Evolutionary conservation across 495 filamentous ascomycete genomes (phyloP), one percentile per base, ranked within the genome.

Genomic region (Penicillium paradoxum): DNA sequence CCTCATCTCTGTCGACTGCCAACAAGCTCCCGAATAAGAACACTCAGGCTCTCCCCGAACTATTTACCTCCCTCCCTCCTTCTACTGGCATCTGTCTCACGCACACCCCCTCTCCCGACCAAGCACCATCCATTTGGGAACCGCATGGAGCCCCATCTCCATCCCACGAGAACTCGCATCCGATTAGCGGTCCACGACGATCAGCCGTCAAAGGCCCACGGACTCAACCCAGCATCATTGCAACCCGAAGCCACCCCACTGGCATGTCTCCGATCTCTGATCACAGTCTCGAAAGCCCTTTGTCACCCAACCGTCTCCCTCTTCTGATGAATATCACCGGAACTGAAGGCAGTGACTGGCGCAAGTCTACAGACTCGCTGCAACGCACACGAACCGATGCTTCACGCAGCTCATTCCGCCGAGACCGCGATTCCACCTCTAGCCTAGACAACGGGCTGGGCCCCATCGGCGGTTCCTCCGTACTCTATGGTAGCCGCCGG

Each of bases 141-240:
- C 45, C 63, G 4, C 43, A 63, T 7, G 62, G 59, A n/a, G 49
- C 36, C 25, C 53, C 51, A 10, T 71, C 66, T 0, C 65, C 66
- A 6, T 49, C 56, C 2, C 39, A 57, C 15, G 68, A 70, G 22
- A 66, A 66, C 41, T 42, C 53, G 0, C 51, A 56, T 4, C 39
- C 41, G 15, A 61, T 56, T 19, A 64, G 71, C 8, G 73, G 72
- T 21, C 72, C 72, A 15, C 69, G 71, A 7, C 66, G 68, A 0
- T 66, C 72, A 10, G 57, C 45, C 0, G 62, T 73, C 11, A 73
- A 72, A 46, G 72, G 73, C 0, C 73, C 72, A 6, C 71, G 72
- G 39, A 72, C 17, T 25, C 72, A 72, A 49, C 72, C 70, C 1
- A 53, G 40, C 0, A 14, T 11, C 1, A 55, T 43, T 32, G 44